A percentile compares a stretch with the other conserved stretches of the same genome.
Evolutionary conservation across 1,284 basidiomycete species (phyloP).

Genomic region (Butyriboletus appendiculatus): DNA sequence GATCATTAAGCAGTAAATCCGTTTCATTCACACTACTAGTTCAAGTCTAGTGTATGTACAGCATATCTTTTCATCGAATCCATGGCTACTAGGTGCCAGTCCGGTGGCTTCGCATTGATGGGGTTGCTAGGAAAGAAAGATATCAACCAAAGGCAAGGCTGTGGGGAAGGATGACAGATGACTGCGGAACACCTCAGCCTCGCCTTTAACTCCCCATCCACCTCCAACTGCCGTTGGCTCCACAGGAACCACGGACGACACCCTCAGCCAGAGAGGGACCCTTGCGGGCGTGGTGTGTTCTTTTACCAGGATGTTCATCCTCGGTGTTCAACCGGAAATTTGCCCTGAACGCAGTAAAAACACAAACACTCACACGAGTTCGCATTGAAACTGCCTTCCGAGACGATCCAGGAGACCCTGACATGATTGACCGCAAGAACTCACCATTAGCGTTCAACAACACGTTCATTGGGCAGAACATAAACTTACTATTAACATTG

Average conservation of each 20-base stretch:
- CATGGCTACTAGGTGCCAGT: background rate
- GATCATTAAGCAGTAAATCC: background rate
- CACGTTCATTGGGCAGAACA: background rate
- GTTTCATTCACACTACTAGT: conserved; percentile 2
- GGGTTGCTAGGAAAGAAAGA: conserved; percentile 1
- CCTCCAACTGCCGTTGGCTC: conserved; percentile 50
- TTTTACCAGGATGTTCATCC: conserved; percentile 88
- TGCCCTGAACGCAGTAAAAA: background rate
- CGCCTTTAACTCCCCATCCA: conserved; percentile 80
- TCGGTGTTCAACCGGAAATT: conserved; percentile 40
- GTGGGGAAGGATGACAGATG: background rate
- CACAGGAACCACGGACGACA: conserved; percentile 28
- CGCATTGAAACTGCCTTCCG: background rate
- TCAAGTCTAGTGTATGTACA: background rate
- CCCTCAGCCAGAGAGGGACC: conserved; percentile 34
- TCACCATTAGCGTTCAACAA: background rate
- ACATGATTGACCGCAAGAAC: background rate
- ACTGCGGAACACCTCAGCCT: conserved; percentile 63
- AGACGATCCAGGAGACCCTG: background rate
- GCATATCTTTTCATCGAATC: background rate
- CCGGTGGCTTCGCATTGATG: background rate
- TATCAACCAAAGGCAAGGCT: conserved; percentile 2
- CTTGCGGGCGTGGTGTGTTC: conserved; percentile 59
- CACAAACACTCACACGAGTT: conserved; percentile 8
- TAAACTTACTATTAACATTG: conserved; percentile 12